These are phyloP conservation scores for Sorghum bicolor DNA, from an alignment of 176 grass and related monocot species.

Conservation along the genomic window Sorghum_bicolor_NCBIv3 NC_012879.2:10652001-10652500, in stretches of 20 bases:
- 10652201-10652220: conserved; percentile 46
- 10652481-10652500: conserved; percentile 59
- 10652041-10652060: conserved; percentile 31
- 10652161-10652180: conserved; percentile 31
- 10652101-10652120: conserved; percentile 19
- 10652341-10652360: conserved; percentile 9
- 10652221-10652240: conserved; percentile 56
- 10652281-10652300: conserved; percentile 32
- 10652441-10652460: conserved; percentile 84
- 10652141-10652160: conserved; percentile 24
- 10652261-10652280: conserved; percentile 36
- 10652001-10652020: not conserved
- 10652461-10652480: conserved; percentile 72
- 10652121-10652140: conserved; percentile 39
- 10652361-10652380: conserved; percentile 40
- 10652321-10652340: conserved; percentile 70
- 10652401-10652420: conserved; percentile 77
- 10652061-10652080: conserved; percentile 55
- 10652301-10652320: conserved; percentile 45
- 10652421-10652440: conserved; percentile 99
- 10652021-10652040: not conserved
- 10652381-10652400: conserved; percentile 42
- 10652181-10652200: conserved; percentile 14
- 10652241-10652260: conserved; percentile 44
- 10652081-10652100: conserved; percentile 31